A percentile compares a stretch with the other conserved stretches of the same genome.
phyloP scores from a whole-genome alignment of 805 yeast species.

The Hanseniaspora thailandica region DNA sequence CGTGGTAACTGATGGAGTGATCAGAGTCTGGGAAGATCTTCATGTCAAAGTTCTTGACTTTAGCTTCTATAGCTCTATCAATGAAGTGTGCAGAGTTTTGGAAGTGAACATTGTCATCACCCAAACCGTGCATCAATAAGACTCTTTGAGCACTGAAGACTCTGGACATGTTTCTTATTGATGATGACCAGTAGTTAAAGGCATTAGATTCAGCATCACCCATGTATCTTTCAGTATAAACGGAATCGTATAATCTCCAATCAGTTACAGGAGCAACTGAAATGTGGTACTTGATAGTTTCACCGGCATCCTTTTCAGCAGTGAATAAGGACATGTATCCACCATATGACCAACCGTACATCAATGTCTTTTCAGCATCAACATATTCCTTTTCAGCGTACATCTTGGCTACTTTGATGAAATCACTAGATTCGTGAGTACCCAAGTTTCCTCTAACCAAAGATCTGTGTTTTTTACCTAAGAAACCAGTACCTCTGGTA shows the following conservation, averaged over 20 bases:
- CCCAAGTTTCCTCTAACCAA: slow-evolving; percentile 76
- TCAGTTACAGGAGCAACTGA: slow-evolving; percentile 97
- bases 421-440: slow-evolving; percentile 71
- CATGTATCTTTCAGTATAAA: slow-evolving; percentile 93
- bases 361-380: slow-evolving; percentile 55
- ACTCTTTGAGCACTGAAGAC: slow-evolving; percentile 55
- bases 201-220: slow-evolving; percentile 61
- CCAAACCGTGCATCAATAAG: slow-evolving; percentile 87
- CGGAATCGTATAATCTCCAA: slow-evolving; percentile 83
- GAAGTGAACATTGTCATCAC: slow-evolving; percentile 94
- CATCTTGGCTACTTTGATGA: slow-evolving; percentile 66
- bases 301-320: slow-evolving; percentile 65
- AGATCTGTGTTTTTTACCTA: slow-evolving; percentile 66
- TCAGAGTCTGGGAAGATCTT: slow-evolving; percentile 75
- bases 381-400: slow-evolving; percentile 58
- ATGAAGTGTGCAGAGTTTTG: slow-evolving; percentile 73
- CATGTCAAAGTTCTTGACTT: slow-evolving; percentile 72
- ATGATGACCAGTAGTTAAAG: slow-evolving; percentile 47
- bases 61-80: slow-evolving; percentile 59
- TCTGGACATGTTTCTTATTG: slow-evolving; percentile 45
- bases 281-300: slow-evolving; percentile 74
- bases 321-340: slow-evolving; percentile 88
- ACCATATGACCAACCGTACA: slow-evolving; percentile 99
- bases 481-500: slow-evolving; percentile 92
- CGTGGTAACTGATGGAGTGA: slow-evolving; percentile 60